Percentiles rank a stretch among this genome's conserved stretches.
These are phyloP conservation scores for Mortierella alpina DNA, from an alignment of 192 early-diverging fungal genomes.

Conservation along the genomic window DNA sequence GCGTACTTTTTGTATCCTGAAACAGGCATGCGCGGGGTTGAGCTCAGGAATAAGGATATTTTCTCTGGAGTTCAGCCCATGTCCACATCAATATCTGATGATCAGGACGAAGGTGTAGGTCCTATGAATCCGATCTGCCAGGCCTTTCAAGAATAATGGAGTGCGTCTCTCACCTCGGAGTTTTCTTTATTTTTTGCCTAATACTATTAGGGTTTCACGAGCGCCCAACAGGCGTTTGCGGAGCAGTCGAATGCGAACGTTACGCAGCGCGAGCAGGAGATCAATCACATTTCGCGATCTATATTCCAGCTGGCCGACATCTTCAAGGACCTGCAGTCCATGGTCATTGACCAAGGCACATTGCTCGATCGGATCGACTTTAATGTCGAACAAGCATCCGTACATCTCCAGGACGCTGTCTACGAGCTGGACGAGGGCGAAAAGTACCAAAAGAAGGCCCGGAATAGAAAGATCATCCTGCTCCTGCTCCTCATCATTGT, in stretches of 20 bases:
- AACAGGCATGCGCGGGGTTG: constrained; percentile 44
- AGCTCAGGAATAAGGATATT: constrained; percentile 51
- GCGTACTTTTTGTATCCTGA: not conserved
- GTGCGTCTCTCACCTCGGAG: not conserved
- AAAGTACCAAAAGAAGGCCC: constrained; percentile 82
- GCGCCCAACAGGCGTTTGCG: constrained; percentile 82
- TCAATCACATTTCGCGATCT: constrained; percentile 92
- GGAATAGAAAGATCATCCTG: constrained; percentile 87
- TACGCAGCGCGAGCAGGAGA: constrained; percentile 89
- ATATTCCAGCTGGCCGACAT: constrained; percentile 90
- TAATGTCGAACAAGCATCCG: constrained; percentile 89
- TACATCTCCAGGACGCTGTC: constrained; percentile 85
- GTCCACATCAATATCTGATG: constrained; percentile 40
- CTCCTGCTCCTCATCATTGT: constrained; percentile 81
- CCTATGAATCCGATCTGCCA: not conserved
- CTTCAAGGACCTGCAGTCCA: constrained; percentile 92
- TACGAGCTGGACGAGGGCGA: constrained; percentile 84
- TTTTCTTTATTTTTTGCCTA: not conserved
- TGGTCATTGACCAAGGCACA: constrained; percentile 98
- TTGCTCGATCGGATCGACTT: constrained; percentile 97
- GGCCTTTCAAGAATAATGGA: not conserved
- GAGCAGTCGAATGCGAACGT: constrained; percentile 83
- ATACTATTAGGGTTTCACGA: constrained; percentile 77
- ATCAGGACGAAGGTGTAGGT: constrained; percentile 35
- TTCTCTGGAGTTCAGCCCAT: constrained; percentile 38